These are phyloP conservation scores for Nicotiana knightiana DNA, from an alignment of 257 asterid genomes.

Conservation along the genomic window DNA sequence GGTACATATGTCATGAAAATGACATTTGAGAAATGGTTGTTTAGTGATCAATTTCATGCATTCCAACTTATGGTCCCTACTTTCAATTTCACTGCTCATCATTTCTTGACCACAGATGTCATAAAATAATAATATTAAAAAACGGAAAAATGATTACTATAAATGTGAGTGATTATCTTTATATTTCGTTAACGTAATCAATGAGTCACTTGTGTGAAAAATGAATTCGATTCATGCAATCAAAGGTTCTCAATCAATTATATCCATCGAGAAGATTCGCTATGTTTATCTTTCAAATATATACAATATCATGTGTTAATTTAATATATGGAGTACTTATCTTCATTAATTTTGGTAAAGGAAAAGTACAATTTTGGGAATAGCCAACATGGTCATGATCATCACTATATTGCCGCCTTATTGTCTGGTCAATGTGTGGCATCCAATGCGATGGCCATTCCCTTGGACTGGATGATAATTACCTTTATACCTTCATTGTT, in stretches of 20 bases:
- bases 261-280: no score
- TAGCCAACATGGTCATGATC: not conserved
- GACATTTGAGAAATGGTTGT: not conserved
- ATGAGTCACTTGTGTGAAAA: no score
- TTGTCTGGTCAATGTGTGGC: not conserved
- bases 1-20: not conserved
- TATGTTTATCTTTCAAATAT: no score
- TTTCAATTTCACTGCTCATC: not conserved
- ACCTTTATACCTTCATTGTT: no score
- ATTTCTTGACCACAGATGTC: not conserved
- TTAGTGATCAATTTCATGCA: conserved; percentile 3
- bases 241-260: not conserved
- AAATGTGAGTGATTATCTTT: not conserved
- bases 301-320: no score
- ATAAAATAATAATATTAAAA: no score
- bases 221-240: not conserved
- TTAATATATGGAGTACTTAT: no score
- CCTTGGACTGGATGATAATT: not conserved
- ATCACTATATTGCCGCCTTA: not conserved
- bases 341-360: no score
- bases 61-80: not conserved
- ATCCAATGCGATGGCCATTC: not conserved
- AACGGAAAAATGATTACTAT: not conserved
- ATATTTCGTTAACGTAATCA: not conserved
- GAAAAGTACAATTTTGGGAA: not conserved